phyloP scores from a whole-genome alignment of 257 asterid species.

The Solanum neorickii region DNA sequence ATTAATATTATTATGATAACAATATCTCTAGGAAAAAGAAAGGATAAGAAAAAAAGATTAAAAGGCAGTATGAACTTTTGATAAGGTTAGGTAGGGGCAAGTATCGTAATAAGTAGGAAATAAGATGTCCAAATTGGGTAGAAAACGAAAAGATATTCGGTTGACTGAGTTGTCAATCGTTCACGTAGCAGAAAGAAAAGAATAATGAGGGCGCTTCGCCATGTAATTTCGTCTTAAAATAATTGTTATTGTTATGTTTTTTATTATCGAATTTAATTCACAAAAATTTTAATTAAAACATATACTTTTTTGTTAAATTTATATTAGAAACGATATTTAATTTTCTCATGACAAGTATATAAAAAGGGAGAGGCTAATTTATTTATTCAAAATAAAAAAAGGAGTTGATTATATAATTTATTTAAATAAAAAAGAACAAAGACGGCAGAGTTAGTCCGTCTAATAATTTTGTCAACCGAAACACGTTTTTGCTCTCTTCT shows the following conservation, averaged over 20 bases:
- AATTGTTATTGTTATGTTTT: not conserved
- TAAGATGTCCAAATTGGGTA: not conserved
- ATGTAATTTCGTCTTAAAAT: not conserved
- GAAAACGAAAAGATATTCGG: not conserved
- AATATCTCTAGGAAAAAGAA: not conserved
- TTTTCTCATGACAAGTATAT: not conserved
- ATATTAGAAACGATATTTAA: no score
- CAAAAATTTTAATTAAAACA: no score
- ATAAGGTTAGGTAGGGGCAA: not conserved
- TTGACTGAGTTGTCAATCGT: not conserved
- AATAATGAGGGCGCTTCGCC: not conserved
- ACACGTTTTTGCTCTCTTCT: not conserved
- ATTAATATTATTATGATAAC: not conserved
- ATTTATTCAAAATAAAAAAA: not conserved
- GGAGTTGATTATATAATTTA: not conserved
- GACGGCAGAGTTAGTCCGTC: conserved; percentile 5
- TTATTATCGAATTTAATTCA: no score
- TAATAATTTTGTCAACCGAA: conserved; percentile 1
- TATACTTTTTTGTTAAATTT: no score
- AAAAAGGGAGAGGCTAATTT: fast-evolving
- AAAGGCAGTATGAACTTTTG: not conserved
- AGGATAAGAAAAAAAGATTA: not conserved
- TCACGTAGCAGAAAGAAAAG: not conserved
- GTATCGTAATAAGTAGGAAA: not conserved
- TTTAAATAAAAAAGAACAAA: not conserved